Conservation (phyloP, 345 rosid genomes). For the Aethionema arabicum region DNA sequence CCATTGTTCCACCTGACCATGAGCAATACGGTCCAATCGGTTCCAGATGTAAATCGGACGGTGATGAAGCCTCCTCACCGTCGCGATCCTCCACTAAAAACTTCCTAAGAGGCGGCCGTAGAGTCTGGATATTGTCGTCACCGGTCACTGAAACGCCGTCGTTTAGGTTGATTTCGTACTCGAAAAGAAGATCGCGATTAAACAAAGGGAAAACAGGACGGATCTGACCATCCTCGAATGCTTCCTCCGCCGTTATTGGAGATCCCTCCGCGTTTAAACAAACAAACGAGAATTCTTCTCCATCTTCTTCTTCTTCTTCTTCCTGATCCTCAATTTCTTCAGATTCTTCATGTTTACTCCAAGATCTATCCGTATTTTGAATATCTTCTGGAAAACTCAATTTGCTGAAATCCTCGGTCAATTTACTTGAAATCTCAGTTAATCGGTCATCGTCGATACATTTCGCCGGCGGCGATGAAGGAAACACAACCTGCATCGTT, state of each 20-base stretch:
- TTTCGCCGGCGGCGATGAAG: conserved; percentile 27
- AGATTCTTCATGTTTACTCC: conserved; percentile 37
- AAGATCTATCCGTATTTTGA: conserved; percentile 27
- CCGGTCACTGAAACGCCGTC: conserved; percentile 9
- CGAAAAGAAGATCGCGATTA: conserved; percentile 39
- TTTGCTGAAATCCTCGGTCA: conserved; percentile 32
- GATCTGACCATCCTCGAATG: conserved; percentile 53
- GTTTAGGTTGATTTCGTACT: conserved; percentile 5
- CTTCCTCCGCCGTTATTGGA: conserved; percentile 51
- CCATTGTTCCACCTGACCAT: conserved; percentile 42
- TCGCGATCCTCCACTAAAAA: conserved; percentile 41
- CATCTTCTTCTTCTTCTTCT: conserved; percentile 29
- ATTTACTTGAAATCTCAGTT: conserved; percentile 16
- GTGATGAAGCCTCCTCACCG: background rate
- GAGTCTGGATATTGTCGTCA: background rate
- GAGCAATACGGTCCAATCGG: conserved; percentile 40
- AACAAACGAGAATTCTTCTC: conserved; percentile 50
- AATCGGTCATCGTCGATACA: conserved; percentile 16
- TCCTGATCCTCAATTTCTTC: conserved; percentile 22
- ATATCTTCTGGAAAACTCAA: conserved; percentile 1
- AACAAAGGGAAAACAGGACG: conserved; percentile 54
- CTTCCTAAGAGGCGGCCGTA: conserved; percentile 40
- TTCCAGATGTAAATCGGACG: conserved; percentile 1
- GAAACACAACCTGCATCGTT: conserved; percentile 31
- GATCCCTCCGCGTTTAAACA: conserved; percentile 39